These are phyloP conservation scores for Barnettozyma populi DNA, from an alignment of 805 yeast species.

Conservation along the genomic window DNA sequence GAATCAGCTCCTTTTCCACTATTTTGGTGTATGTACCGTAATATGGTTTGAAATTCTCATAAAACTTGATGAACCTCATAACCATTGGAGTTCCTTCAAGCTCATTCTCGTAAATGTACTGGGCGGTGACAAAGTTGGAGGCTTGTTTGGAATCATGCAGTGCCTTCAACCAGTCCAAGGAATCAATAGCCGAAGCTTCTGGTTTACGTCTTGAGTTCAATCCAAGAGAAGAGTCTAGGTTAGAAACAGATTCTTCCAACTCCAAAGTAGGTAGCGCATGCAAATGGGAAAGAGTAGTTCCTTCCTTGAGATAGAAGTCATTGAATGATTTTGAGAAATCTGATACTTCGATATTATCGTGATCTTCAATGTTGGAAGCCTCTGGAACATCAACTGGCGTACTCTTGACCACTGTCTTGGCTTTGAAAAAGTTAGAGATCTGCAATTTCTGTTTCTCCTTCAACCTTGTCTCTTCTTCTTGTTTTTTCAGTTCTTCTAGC, in stretches of 20 bases:
- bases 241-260: constrained; percentile 2
- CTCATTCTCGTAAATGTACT: constrained; percentile 29
- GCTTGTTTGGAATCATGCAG: neutral
- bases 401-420: constrained; percentile 21
- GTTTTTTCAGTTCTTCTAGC: constrained; percentile 32
- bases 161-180: constrained; percentile 8
- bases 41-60: constrained; percentile 50
- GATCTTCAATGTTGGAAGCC: neutral
- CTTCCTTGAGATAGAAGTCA: constrained; percentile 34
- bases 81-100: constrained; percentile 28
- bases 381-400: constrained; percentile 5
- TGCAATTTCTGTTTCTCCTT: constrained; percentile 27
- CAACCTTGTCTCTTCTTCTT: constrained; percentile 32
- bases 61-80: constrained; percentile 36
- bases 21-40: constrained; percentile 46
- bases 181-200: neutral
- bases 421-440: constrained; percentile 28
- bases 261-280: constrained; percentile 2
- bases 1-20: constrained; percentile 28
- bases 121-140: constrained; percentile 19
- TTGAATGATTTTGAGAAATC: constrained; percentile 31
- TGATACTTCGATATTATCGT: constrained; percentile 12
- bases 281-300: constrained; percentile 22
- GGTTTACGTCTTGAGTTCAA: neutral
- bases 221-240: constrained; percentile 12